Evolutionary conservation across 768 basidiomycete genomes (phyloP), one percentile per base, ranked within the genome.

Genomic region (Sporobolomyces roseus): DNA sequence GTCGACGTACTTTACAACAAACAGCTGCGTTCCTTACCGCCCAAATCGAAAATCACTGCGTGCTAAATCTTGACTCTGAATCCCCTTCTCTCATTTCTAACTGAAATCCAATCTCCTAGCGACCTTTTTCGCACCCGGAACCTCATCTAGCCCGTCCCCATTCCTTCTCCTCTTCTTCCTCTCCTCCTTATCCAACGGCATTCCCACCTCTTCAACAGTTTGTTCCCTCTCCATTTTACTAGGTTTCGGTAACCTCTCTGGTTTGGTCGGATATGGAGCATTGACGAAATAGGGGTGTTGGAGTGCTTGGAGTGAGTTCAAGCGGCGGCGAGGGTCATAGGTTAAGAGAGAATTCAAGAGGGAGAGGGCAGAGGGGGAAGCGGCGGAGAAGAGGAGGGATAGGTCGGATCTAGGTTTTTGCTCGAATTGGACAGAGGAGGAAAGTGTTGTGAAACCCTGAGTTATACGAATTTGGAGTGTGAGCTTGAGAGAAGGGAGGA

Each of bases 301-400:
- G 21, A 99, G 85, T 13, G 91, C 93, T 73, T 93, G 87, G 79
- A 81, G 83, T 16, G 92, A 90, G 32, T 84, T 82, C 64, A 92
- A 87, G 19, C 96, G 86, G 74, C 84, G 86, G 38, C 85, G 82
- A 6, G 96, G 96, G 76, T 98, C 91, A 74, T 89, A 97, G 23
- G 85, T 80, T 25, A 99, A 81, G 75, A 90, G 88, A 76, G 85
- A 87, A 66, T 81, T 83, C 36, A 97, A 83, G 16, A 98, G 82
- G 72, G 91, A 91, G 45, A 96, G 80, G 0, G 91, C 86, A 67
- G 93, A 91, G 10, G 86, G 84, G 49, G 86, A 90, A 2, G 93
- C 91, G 10, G 93, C 93, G 0, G 90, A 90, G 81, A 99, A 94
- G 60, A 96, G 84, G 74, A 89, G 86, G 38, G 90, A 85, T 45